Evolutionary conservation across 2,329 filamentous ascomycete species (phyloP), one percentile per base, ranked within the genome.

Genomic region (Cladosporium sp.): DNA sequence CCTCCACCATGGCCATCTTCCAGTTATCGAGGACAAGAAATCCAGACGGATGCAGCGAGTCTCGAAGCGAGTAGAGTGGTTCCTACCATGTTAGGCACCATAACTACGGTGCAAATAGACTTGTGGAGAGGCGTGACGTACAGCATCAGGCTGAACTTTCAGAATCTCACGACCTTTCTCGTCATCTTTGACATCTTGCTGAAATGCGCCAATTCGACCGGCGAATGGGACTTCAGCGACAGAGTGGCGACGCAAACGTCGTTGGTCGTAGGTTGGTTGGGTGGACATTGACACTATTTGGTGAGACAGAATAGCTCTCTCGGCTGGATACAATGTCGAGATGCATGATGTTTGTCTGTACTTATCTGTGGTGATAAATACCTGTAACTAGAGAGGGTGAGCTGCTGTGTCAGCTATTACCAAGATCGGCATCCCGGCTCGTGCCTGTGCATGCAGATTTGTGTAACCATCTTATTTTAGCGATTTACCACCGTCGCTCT

Each of bases 151-250:
- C 22, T 65, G 63, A 47, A 63, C 64, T 12, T 65, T 58, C 7
- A 65, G 60, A 7, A 64, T 50, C 5, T 55, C 61, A 6, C 52
- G 38, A 17, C 62, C 63, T 9, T 61, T 59, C n/a, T 63, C 54
- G 42, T 64, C 63, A 51, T 65, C 62, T n/a, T 64, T 64, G 11
- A 61, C 69, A 54, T 72, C 72, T 45, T 69, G 67, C 54, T 71
- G 68, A 40, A 72, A 72, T 9, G 70, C 71, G 25, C 71, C 71
- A 30, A 73, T 69, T 22, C 71, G 69, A 5, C 71, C 71, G 14
- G 67, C 71, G 60, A 73, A 66, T 25, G 60, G 57, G 12, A 55
- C 28, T 49, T 61, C 58, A 6, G 55, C 50, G 17, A 51, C 47
- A 28, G 55, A 8, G 15, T 47, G 30, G 34, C 17, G 39, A 4